Evolutionary conservation across 1,284 basidiomycete species (phyloP).

Genomic region (Trametes versicolor): DNA sequence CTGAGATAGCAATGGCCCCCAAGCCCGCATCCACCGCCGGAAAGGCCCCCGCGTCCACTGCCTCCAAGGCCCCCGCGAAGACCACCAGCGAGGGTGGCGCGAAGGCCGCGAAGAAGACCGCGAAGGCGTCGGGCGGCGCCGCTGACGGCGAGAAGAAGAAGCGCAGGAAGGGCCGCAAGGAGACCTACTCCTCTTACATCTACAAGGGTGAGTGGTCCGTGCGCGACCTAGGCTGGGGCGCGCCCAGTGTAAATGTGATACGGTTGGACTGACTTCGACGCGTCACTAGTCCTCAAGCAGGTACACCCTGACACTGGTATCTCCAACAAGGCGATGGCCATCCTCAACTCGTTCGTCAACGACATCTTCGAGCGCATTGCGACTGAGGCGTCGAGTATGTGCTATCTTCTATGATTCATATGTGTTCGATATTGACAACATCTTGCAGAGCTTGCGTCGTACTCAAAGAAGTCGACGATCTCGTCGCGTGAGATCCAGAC

Average conservation of each 20-base stretch:
- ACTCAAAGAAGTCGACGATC: slow-evolving; percentile 96
- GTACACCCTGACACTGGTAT: slow-evolving; percentile 98
- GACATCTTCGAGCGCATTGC: slow-evolving; percentile 96
- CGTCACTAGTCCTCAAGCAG: slow-evolving; percentile 77
- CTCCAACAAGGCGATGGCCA: slow-evolving; percentile 96
- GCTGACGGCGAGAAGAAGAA: slow-evolving; percentile 86
- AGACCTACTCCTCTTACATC: slow-evolving; percentile 95
- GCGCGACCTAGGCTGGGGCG: neutral
- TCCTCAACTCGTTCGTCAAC: slow-evolving; percentile 93
- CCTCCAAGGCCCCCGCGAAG: slow-evolving; percentile 83
- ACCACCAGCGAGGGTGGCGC: slow-evolving; percentile 69
- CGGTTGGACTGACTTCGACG: neutral
- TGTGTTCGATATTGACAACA: slow-evolving; percentile 22
- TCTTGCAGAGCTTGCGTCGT: slow-evolving; percentile 81
- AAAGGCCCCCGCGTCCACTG: slow-evolving; percentile 81
- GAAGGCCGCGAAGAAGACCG: slow-evolving; percentile 83
- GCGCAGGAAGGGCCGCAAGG: slow-evolving; percentile 89
- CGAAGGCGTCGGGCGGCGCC: slow-evolving; percentile 69
- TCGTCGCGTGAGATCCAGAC: slow-evolving; percentile 96
- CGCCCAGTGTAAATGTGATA: neutral
- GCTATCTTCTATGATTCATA: neutral
- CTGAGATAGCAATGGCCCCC: slow-evolving; percentile 65
- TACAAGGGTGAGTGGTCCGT: slow-evolving; percentile 79
- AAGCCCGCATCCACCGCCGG: slow-evolving; percentile 87
- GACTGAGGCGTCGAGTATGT: slow-evolving; percentile 81